A percentile compares a stretch with the other conserved stretches of the same genome.
These are phyloP conservation scores for Hemileccinum rubropunctum DNA, from an alignment of 768 basidiomycete species.

Conservation along the genomic window DNA sequence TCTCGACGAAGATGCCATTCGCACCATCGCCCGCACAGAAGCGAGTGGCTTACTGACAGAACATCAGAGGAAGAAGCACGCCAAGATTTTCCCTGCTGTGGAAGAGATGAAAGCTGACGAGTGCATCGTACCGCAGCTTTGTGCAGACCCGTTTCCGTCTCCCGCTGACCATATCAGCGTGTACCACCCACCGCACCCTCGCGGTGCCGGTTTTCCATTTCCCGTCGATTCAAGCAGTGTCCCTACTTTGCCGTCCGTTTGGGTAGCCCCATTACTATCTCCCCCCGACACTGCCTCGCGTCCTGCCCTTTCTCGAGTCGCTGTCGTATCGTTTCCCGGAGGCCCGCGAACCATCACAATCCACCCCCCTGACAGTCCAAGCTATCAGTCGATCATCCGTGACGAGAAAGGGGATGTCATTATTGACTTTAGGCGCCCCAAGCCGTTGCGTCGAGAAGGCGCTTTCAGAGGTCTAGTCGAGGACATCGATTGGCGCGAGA, in stretches of 20 bases:
- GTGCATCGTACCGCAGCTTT: neutral
- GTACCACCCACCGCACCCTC: too few species aligned
- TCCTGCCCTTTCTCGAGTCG: conserved; percentile 1
- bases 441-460: conserved; percentile 19
- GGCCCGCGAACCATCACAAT: conserved; percentile 22
- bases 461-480: conserved; percentile 16
- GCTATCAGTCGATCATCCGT: conserved; percentile 10
- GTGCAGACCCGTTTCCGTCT: neutral
- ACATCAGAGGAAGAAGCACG: neutral
- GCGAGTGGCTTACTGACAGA: neutral
- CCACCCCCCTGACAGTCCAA: conserved; percentile 16
- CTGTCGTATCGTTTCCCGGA: conserved; percentile 17
- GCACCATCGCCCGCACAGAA: conserved; percentile 2
- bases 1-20: conserved; percentile 8
- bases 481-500: conserved; percentile 3
- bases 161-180: neutral
- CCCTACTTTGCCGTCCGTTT: neutral
- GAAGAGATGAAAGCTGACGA: neutral
- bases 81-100: conserved; percentile 1
- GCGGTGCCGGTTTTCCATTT: too few species aligned
- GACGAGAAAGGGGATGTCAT: conserved; percentile 19
- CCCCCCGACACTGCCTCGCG: neutral
- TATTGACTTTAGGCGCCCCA: conserved; percentile 7
- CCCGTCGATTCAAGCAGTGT: too few species aligned
- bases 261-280: neutral